Evolutionary conservation across 768 basidiomycete genomes (phyloP).

Genomic region (Cyclocybe cylindracea): DNA sequence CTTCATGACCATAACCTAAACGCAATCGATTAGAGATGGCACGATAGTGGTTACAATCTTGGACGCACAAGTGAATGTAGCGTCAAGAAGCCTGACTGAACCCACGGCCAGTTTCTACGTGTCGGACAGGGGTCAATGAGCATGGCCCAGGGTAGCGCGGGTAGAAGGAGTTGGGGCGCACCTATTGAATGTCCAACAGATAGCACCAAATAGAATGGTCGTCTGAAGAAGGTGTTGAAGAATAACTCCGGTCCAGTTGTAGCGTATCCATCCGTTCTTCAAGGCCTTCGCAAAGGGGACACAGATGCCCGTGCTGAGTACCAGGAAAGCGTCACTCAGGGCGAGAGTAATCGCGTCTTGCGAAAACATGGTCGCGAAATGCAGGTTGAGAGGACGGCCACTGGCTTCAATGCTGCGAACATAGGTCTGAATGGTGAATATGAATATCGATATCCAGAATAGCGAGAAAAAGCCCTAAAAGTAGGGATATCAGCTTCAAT

Average conservation of each 20-base stretch:
- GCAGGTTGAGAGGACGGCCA: conserved; percentile 75
- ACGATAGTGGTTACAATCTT: not conserved
- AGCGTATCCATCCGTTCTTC: conserved; percentile 76
- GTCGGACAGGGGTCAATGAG: not conserved
- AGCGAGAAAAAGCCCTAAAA: conserved; percentile 88
- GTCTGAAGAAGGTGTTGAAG: conserved; percentile 86
- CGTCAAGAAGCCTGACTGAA: conserved; percentile 89
- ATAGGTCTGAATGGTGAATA: conserved; percentile 79
- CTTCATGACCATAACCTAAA: conserved; percentile 86
- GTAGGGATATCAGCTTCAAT: not conserved
- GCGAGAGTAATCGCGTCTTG: conserved; percentile 83
- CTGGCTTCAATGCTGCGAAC: conserved; percentile 73
- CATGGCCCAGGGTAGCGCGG: not conserved
- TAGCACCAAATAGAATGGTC: conserved; percentile 63
- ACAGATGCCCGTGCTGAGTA: conserved; percentile 71
- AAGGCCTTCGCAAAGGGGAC: conserved; percentile 84
- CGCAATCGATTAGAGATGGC: not conserved
- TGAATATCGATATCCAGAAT: conserved; percentile 90
- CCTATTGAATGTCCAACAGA: conserved; percentile 92
- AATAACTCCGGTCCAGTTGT: conserved; percentile 72
- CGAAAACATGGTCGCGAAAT: conserved; percentile 87
- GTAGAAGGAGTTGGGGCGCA: conserved; percentile 23
- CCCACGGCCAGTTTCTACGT: conserved; percentile 94
- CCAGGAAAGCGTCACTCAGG: conserved; percentile 80
- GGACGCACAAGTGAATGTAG: conserved; percentile 74